Conservation (phyloP, 306 rosid species). For the Rubus parviflorus region DNA sequence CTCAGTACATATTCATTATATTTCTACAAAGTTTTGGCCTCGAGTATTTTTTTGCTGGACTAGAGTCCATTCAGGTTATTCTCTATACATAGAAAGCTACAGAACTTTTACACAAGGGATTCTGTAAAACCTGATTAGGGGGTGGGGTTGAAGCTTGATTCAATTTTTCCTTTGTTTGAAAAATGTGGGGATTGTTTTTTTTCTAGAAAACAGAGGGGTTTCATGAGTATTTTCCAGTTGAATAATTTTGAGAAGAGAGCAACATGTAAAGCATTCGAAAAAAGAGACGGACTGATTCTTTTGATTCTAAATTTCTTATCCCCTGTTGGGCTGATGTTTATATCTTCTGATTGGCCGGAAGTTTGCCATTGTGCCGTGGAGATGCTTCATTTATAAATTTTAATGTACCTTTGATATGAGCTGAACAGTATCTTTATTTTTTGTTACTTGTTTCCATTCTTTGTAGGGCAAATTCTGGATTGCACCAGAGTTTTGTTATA, state of each 20-base stretch:
- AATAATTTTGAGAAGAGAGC: not conserved
- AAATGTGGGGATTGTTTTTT: not conserved
- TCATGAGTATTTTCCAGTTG: not conserved
- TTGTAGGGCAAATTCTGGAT: too few relatives aligned
- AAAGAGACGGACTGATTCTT: not conserved
- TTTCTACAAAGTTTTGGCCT: slow-evolving; percentile 33
- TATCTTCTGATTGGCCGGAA: not conserved
- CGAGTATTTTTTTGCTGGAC: slow-evolving; percentile 10
- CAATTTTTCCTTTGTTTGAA: not conserved
- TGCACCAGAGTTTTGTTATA: too few relatives aligned
- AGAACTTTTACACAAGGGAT: slow-evolving; percentile 3
- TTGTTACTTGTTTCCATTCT: not conserved
- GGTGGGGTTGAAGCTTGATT: not conserved
- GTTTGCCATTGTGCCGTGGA: not conserved
- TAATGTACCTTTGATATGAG: not conserved
- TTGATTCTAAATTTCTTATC: not conserved
- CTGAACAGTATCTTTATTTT: not conserved
- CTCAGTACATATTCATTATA: not conserved
- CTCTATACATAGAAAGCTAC: not conserved
- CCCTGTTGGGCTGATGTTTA: not conserved
- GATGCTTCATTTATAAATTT: not conserved
- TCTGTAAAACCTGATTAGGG: slow-evolving; percentile 3
- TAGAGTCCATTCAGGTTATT: slow-evolving; percentile 21
- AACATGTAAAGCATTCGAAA: not conserved
- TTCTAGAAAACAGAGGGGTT: not conserved